Evolutionary conservation across 2,329 filamentous ascomycete species (phyloP).

Genomic region (Alternaria postmessia): DNA sequence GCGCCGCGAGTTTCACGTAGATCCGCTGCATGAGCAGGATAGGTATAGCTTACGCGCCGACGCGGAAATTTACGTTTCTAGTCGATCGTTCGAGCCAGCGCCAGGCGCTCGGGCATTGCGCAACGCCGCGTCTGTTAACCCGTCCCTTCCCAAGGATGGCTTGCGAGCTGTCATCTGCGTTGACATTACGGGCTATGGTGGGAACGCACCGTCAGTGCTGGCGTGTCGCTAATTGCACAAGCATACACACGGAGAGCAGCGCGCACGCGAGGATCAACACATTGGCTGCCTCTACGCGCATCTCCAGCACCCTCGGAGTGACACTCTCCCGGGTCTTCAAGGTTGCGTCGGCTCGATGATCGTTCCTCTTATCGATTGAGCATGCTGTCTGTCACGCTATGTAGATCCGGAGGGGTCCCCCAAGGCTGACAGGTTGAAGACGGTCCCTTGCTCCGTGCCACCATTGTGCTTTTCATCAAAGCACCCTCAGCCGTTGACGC

Average conservation of each 20-base stretch:
- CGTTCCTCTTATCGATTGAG: constrained; percentile 51
- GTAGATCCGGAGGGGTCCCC: constrained; percentile 46
- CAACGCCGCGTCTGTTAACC: constrained; percentile 43
- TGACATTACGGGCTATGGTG: constrained; percentile 27
- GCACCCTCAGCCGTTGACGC: constrained; percentile 27
- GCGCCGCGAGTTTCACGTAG: constrained; percentile 47
- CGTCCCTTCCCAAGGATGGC: constrained; percentile 28
- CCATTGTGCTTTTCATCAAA: constrained; percentile 33
- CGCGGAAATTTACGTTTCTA: constrained; percentile 47
- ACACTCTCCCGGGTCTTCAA: constrained; percentile 28
- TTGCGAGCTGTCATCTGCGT: constrained; percentile 26
- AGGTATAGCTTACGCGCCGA: constrained; percentile 41
- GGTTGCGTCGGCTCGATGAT: constrained; percentile 35
- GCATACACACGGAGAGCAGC: constrained; percentile 25
- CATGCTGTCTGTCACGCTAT: constrained; percentile 41
- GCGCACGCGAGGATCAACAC: constrained; percentile 30
- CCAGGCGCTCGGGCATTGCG: constrained; percentile 52
- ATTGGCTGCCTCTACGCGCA: constrained; percentile 20
- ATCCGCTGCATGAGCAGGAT: constrained; percentile 38
- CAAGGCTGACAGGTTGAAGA: constrained; percentile 48
- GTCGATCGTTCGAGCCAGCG: constrained; percentile 43
- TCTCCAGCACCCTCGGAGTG: constrained; percentile 30
- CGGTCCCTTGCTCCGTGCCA: constrained; percentile 41
- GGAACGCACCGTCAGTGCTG: constrained; percentile 28
- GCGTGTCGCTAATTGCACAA: constrained; percentile 22